A percentile compares a stretch with the other conserved stretches of the same genome.
phyloP scores from a whole-genome alignment of 148 eudicot genomes.

The Cornus kousa region DNA sequence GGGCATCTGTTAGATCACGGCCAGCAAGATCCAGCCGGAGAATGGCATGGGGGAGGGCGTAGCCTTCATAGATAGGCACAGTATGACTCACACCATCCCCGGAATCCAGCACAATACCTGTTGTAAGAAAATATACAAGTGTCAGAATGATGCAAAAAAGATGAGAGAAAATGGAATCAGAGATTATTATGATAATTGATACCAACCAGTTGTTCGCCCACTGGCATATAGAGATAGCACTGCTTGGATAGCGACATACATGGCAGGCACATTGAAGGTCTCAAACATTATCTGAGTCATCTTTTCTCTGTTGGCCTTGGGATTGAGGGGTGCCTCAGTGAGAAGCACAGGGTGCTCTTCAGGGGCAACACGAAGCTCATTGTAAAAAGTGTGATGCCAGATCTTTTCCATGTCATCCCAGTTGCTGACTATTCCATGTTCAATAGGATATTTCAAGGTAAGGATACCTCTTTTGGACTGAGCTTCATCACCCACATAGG shows the following conservation, averaged over 20 bases:
- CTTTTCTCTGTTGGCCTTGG: constrained; percentile 28
- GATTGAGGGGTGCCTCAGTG: constrained; percentile 26
- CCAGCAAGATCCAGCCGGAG: constrained; percentile 30
- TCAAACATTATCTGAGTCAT: constrained; percentile 29
- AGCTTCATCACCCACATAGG: constrained; percentile 30
- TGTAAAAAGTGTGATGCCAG: constrained; percentile 31
- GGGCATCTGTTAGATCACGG: constrained; percentile 26
- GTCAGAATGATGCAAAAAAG: not conserved
- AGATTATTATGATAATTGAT: not conserved
- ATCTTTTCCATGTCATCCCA: constrained; percentile 31
- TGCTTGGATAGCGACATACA: constrained; percentile 28
- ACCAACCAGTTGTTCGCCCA: constrained; percentile 30
- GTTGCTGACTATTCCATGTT: constrained; percentile 27
- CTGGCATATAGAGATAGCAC: constrained; percentile 27
- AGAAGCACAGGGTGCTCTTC: constrained; percentile 28
- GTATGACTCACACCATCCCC: constrained; percentile 39
- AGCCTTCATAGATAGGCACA: constrained; percentile 37
- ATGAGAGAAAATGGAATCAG: not conserved
- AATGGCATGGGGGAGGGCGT: constrained; percentile 38
- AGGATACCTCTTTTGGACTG: constrained; percentile 28
- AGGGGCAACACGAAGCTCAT: constrained; percentile 29
- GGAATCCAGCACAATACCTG: constrained; percentile 33
- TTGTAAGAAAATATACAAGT: not conserved
- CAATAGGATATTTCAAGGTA: constrained; percentile 27
- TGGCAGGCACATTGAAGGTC: constrained; percentile 28